Evolutionary conservation across 2,329 filamentous ascomycete species (phyloP).

Genomic region (Paracorniculantispora psalliotae): DNA sequence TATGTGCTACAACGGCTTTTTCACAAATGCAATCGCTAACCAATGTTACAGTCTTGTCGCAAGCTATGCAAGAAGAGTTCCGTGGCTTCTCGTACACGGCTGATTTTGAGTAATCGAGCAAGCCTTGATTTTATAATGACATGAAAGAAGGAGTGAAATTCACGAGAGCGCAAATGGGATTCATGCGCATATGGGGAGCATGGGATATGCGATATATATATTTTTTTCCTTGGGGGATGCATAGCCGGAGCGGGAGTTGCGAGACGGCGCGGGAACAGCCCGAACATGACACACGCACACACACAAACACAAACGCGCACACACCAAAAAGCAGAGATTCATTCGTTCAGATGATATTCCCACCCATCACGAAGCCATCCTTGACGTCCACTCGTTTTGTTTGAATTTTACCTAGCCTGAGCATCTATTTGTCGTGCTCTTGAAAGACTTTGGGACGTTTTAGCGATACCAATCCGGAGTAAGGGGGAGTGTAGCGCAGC

Average conservation of each 20-base stretch:
- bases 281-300: background rate
- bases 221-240: background rate
- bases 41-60: conserved; percentile 68
- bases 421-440: background rate
- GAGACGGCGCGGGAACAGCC: background rate
- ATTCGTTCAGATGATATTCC: conserved; percentile 2
- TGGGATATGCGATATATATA: background rate
- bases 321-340: background rate
- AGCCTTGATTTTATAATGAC: conserved; percentile 12
- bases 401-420: background rate
- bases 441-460: background rate
- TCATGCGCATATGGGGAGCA: background rate
- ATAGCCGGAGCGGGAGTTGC: conserved; percentile 8
- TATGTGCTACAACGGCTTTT: conserved; percentile 43
- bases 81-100: conserved; percentile 96
- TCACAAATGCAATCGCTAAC: conserved; percentile 6
- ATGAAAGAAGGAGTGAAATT: background rate
- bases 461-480: background rate
- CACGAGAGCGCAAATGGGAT: background rate
- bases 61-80: conserved; percentile 99
- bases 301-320: too few species aligned
- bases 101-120: conserved; percentile 64
- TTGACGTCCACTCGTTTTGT: background rate
- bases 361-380: background rate
- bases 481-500: background rate